A percentile compares a stretch with the other conserved stretches of the same genome.
These are phyloP conservation scores for Arthrobotrys entomopaga DNA, from an alignment of 2,329 filamentous ascomycete species.

Conservation along the genomic window DNA sequence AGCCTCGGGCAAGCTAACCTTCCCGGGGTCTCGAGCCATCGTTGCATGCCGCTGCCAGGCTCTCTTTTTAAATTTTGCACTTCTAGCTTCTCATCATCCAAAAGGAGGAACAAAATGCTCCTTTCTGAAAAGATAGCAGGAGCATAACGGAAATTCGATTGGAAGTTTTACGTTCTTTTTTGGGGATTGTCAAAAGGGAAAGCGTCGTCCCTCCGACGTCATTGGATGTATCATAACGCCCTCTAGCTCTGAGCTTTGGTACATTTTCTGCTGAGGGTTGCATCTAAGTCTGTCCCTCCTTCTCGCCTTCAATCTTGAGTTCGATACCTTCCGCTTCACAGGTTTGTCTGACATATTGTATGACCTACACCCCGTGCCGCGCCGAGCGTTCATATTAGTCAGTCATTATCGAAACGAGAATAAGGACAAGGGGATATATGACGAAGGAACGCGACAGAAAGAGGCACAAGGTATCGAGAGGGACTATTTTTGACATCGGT, in stretches of 20 bases:
- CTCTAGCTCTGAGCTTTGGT: slow-evolving; percentile 5
- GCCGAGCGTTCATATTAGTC: slow-evolving; percentile 43
- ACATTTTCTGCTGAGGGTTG: not conserved
- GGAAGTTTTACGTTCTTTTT: not conserved
- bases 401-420: not conserved
- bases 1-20: not conserved
- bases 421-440: not conserved
- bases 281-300: slow-evolving; percentile 31
- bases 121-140: too few species aligned
- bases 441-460: slow-evolving; percentile 8
- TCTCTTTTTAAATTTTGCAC: not conserved
- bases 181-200: not conserved
- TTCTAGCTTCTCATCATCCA: not conserved
- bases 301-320: slow-evolving; percentile 45
- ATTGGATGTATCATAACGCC: slow-evolving; percentile 15
- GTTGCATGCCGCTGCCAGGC: not conserved
- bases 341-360: slow-evolving; percentile 48
- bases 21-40: not conserved
- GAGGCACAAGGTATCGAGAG: too few species aligned
- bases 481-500: not conserved
- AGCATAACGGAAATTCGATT: slow-evolving; percentile 26
- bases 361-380: slow-evolving; percentile 34
- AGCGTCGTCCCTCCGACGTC: slow-evolving; percentile 5
- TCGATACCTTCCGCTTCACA: slow-evolving; percentile 52
- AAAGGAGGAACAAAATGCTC: not conserved